Conservation (phyloP, 495 filamentous ascomycete genomes). For the Durotheca rogersii region DNA sequence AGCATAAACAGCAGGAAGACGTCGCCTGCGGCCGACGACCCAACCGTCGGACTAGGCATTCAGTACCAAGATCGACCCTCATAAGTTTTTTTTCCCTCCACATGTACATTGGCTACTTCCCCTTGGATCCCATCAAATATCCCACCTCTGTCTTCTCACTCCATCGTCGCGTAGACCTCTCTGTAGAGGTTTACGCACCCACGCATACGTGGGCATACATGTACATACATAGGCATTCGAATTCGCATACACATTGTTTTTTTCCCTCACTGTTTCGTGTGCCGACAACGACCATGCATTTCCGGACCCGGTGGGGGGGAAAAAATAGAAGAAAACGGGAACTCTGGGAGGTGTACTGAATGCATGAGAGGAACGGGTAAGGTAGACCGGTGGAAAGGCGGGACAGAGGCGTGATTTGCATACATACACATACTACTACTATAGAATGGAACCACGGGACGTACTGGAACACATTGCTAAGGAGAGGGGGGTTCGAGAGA, state of each 20-base stretch:
- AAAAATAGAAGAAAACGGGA: not conserved
- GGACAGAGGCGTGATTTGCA: no score
- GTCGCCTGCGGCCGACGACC: not conserved
- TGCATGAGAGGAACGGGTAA: no score
- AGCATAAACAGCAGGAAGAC: not conserved
- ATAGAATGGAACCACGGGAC: no score
- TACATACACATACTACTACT: no score
- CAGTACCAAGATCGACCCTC: not conserved
- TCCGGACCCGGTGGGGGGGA: slow-evolving; percentile 3
- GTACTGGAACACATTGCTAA: no score
- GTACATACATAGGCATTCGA: not conserved
- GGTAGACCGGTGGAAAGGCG: no score
- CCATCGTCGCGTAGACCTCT: not conserved
- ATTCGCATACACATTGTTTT: not conserved
- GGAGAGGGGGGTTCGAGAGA: no score
- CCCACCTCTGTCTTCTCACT: slow-evolving; percentile 1
- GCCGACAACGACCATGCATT: slow-evolving; percentile 2
- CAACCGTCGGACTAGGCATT: slow-evolving; percentile 18
- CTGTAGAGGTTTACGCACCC: slow-evolving; percentile 6
- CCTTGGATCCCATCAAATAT: not conserved
- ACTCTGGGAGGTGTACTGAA: no score
- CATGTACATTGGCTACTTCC: slow-evolving; percentile 2
- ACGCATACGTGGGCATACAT: not conserved
- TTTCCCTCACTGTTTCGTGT: not conserved
- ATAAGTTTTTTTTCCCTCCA: not conserved